Conservation (phyloP, 768 basidiomycete genomes). For the Chalciporus piperatus region DNA sequence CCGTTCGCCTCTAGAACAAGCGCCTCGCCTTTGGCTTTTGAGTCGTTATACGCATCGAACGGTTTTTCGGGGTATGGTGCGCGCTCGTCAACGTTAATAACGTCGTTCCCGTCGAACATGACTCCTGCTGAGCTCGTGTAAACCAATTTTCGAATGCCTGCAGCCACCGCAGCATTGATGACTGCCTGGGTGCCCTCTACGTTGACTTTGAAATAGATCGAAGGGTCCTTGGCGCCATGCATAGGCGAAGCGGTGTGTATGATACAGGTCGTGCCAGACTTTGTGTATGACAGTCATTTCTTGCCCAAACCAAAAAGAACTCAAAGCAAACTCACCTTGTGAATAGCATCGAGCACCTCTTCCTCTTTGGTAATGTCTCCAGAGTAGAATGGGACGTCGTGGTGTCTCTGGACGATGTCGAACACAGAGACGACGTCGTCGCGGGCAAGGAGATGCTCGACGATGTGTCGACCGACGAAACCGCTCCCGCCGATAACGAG, state of each 20-base stretch:
- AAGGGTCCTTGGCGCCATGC: slow-evolving; percentile 63
- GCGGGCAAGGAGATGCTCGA: slow-evolving; percentile 76
- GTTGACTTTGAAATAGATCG: slow-evolving; percentile 89
- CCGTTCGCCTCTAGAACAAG: slow-evolving; percentile 86
- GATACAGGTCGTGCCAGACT: slow-evolving; percentile 71
- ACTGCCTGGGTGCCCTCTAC: slow-evolving; percentile 87
- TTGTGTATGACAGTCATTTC: not conserved
- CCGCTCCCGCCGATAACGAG: slow-evolving; percentile 94
- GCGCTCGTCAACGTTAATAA: slow-evolving; percentile 88
- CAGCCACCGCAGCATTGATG: slow-evolving; percentile 74
- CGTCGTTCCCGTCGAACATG: slow-evolving; percentile 78
- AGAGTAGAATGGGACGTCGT: slow-evolving; percentile 83
- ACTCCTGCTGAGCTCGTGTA: slow-evolving; percentile 94
- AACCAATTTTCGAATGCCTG: slow-evolving; percentile 80
- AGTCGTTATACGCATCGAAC: slow-evolving; percentile 91
- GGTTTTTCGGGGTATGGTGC: slow-evolving; percentile 67
- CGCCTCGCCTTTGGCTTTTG: slow-evolving; percentile 86
- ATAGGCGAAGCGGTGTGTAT: slow-evolving; percentile 93
- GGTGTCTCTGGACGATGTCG: slow-evolving; percentile 89
- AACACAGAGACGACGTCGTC: slow-evolving; percentile 82
- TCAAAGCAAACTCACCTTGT: slow-evolving; percentile 51
- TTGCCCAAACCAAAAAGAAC: not conserved
- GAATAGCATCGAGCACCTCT: slow-evolving; percentile 68
- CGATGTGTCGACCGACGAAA: slow-evolving; percentile 88
- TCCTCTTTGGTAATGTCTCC: slow-evolving; percentile 84